Base-by-base conservation (phyloP, 192 early-diverging fungal genomes). In the Haplosporangium gracile region DNA sequence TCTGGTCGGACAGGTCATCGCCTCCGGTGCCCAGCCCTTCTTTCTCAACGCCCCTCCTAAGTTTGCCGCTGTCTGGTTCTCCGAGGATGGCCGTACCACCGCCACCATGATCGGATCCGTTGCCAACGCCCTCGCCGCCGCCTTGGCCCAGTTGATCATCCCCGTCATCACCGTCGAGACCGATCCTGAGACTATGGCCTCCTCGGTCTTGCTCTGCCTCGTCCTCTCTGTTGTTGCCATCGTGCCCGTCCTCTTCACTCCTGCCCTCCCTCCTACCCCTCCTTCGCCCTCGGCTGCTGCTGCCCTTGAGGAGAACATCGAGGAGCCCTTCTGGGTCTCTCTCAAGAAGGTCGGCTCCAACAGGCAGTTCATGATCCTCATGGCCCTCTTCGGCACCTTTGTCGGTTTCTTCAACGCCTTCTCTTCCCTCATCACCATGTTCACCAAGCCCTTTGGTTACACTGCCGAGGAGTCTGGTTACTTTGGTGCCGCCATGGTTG, bases 31-130 rank as follows among this genome's bases (percentile, higher is more conserved):
- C n/a, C 89, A 92, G 69, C 89, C 91, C 11, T 93, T 93, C 88
- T 89, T 93, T 71, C 74, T 93, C 43, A 91, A 92, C 32, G 80
- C 89, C 18, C 89, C 91, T 29, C 89, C 92, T 42, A 91, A 93
- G 90, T 93, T 89, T 70, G 90, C 91, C 38, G 88, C 88, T 34
- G 79, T 88, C 53, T 93, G 91, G 92, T 93, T 93, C 79, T 81
- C 88, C 11, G 79, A 88, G 20, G 82, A 86, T 45, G 91, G 88
- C 20, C 82, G 91, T 29, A 86, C 90, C 24, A 90, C 90, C 13
- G 91, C 91, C 1, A 89, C 81, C 65, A 90, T 92, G 90, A 88
- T 89, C 40, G 89, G 90, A 24, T 90, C 90, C 15, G 77, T 87
- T 69, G 75, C 91, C 42, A 90, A 92, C 74, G 80, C 90, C 1